Evolutionary conservation across 441 rosid species (phyloP).

Genomic region (Daphne laureola): DNA sequence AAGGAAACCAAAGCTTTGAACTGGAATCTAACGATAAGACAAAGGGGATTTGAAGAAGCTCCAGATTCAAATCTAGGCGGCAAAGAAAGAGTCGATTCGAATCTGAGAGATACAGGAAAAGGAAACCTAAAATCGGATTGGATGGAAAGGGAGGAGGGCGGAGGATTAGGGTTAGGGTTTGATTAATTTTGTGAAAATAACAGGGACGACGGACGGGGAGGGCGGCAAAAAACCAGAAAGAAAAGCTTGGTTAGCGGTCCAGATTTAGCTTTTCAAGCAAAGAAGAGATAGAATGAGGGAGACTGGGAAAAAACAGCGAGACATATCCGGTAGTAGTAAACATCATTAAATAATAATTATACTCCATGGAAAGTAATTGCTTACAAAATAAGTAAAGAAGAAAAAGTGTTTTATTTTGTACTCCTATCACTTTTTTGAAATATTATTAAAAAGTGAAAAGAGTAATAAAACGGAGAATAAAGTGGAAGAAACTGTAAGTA

Average conservation of each 20-base stretch:
- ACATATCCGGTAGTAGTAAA: background rate
- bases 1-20: conserved; percentile 8
- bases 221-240: conserved; percentile 63
- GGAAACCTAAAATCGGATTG: background rate
- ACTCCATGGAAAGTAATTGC: too few species aligned
- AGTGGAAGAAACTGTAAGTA: too few species aligned
- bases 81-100: conserved; percentile 12
- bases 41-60: conserved; percentile 12
- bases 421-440: too few species aligned
- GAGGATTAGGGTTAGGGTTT: conserved; percentile 48
- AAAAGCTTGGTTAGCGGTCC: conserved; percentile 55
- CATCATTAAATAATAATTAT: too few species aligned
- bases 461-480: too few species aligned
- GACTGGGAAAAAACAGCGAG: background rate
- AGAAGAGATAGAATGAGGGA: conserved; percentile 12
- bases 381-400: too few species aligned
- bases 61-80: conserved; percentile 13
- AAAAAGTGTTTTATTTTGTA: too few species aligned
- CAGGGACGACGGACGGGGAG: conserved; percentile 56
- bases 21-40: conserved; percentile 8
- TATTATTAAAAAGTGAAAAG: too few species aligned
- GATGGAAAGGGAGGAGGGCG: conserved; percentile 10
- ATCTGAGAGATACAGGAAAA: conserved; percentile 30
- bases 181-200: conserved; percentile 14
- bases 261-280: conserved; percentile 42